phyloP scores from a whole-genome alignment of 1,139 yeast species.

The Pichia sp. region DNA sequence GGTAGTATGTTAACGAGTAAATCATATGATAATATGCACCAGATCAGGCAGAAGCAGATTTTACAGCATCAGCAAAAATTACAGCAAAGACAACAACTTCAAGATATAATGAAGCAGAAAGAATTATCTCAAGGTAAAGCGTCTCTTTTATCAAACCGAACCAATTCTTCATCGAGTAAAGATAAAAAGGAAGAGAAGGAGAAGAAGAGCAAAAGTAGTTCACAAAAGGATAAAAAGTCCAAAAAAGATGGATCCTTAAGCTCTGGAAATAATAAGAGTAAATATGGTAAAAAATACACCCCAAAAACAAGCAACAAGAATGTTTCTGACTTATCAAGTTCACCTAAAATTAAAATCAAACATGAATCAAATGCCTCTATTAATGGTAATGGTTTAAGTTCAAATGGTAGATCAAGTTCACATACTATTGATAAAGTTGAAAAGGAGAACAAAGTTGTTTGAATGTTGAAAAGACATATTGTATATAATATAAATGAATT shows the following conservation, averaged over 20 bases:
- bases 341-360: slow-evolving; percentile 6
- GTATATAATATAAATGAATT: not conserved
- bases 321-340: slow-evolving; percentile 2
- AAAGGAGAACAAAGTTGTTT: slow-evolving; percentile 6
- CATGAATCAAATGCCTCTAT: slow-evolving; percentile 1
- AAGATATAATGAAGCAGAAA: not conserved
- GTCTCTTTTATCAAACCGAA: too few species aligned
- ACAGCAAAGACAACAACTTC: slow-evolving; percentile 24
- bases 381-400: not conserved
- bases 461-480: too few species aligned
- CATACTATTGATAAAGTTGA: slow-evolving; percentile 3
- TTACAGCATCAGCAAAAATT: slow-evolving; percentile 46
- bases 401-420: not conserved
- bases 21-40: slow-evolving; percentile 61
- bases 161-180: not conserved
- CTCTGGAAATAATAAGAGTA: slow-evolving; percentile 3
- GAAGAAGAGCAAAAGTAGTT: not conserved
- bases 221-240: slow-evolving; percentile 6
- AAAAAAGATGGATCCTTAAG: slow-evolving; percentile 2
- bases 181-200: not conserved
- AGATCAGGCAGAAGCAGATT: slow-evolving; percentile 34
- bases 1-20: slow-evolving; percentile 87
- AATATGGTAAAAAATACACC: slow-evolving; percentile 2
- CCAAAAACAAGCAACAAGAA: slow-evolving; percentile 6
- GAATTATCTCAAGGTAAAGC: not conserved